Evolutionary conservation across 2,329 filamentous ascomycete species (phyloP), one percentile per base, ranked within the genome.

Genomic region (Ceratocystis cacaofunesta): DNA sequence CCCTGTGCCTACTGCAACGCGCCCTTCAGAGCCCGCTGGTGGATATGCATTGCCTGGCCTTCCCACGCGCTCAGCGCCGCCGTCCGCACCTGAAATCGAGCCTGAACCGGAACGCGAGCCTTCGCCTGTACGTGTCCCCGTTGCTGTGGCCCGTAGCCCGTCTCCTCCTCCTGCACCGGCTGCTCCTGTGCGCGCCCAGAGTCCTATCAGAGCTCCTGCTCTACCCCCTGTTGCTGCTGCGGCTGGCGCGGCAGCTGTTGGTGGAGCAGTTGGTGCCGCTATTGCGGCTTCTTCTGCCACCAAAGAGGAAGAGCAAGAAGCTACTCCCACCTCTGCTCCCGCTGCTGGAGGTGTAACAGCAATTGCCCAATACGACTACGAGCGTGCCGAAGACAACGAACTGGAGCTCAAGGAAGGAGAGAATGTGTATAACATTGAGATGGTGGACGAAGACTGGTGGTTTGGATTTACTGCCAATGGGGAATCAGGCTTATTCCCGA

Each of bases 361-460:
- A 1, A 72, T 95, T 66, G 84, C 94, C 44, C 86, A 94, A 72
- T 99, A 94, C 74, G 94, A 99, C 73, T 99, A 99, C 73, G 92
- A 96, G 72, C 96, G 95, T 77, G 91, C 91, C 0, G 94, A 99
- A 75, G 92, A 96, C 70, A 99, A 99, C 72, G 94, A 99, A 76
- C 84, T 99, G 66, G 91, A 96, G 69, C 82, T 99, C 19, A 81
- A 83, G 30, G 94, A 99, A 76, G 92, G 92, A 68, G 89, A 96
- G 71, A 84, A 86, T 69, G 87, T 99, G 46, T 91, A 83, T 28
- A 87, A 96, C 73, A 96, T 99, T 71, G 90, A 97, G 69, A 95
- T 95, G 89, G 90, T 99, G 1, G 94, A 97, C 71, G 88, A 95
- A 63, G 92, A 99, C 73, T 99, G 94, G 94, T 99, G 94, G 94